Conservation (phyloP, 805 yeast genomes). For the Cyberlindnera japonica region DNA sequence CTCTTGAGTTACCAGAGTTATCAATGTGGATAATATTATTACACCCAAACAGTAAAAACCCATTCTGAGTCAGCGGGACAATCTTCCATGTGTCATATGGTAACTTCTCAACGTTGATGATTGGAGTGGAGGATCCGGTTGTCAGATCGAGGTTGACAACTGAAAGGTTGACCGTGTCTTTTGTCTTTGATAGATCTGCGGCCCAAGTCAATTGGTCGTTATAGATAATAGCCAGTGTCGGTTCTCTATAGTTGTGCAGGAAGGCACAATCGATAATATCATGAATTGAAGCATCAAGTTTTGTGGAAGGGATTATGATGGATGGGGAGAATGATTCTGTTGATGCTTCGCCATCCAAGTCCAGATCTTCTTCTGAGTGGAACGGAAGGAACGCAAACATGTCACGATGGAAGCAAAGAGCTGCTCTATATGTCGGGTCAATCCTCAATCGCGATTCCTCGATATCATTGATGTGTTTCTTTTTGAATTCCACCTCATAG, state of each 20-base stretch:
- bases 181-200: constrained; percentile 57
- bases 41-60: constrained; percentile 65
- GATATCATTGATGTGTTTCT: constrained; percentile 41
- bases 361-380: constrained; percentile 41
- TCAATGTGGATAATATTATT: constrained; percentile 79
- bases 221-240: constrained; percentile 70
- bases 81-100: constrained; percentile 73
- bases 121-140: constrained; percentile 51
- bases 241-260: constrained; percentile 70
- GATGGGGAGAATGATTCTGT: constrained; percentile 36
- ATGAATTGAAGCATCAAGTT: constrained; percentile 52
- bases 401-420: constrained; percentile 61
- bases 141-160: constrained; percentile 67
- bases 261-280: constrained; percentile 71
- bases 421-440: constrained; percentile 60
- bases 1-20: constrained; percentile 63
- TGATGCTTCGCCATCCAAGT: constrained; percentile 27
- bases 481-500: constrained; percentile 67
- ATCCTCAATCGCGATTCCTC: constrained; percentile 27
- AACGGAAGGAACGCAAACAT: constrained; percentile 71
- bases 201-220: constrained; percentile 71
- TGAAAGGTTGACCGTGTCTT: constrained; percentile 58
- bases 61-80: constrained; percentile 69
- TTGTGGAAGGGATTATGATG: constrained; percentile 52
- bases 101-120: constrained; percentile 57